Conservation (phyloP, 768 basidiomycete genomes). For the Sporobolomyces phaffii region DNA sequence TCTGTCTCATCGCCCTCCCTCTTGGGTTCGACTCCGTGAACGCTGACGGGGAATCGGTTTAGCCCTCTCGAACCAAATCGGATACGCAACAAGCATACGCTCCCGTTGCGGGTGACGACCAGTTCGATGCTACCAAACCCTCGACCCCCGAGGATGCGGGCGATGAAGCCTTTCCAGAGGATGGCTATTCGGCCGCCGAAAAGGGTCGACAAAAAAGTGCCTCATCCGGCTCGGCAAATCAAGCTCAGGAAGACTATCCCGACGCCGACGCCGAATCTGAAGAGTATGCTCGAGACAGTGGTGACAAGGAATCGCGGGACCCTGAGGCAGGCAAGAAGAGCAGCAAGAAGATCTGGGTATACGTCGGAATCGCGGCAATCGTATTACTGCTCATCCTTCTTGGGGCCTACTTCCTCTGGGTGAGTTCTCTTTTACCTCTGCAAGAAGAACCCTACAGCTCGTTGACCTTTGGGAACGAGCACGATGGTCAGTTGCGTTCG, state of each 20-base stretch:
- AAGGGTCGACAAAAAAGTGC: background rate
- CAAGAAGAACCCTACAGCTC: background rate
- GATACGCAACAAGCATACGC: background rate
- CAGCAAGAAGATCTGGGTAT: slow-evolving; percentile 10
- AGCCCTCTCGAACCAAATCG: background rate
- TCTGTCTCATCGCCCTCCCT: background rate
- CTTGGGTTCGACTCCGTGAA: background rate
- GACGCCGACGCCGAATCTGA: background rate
- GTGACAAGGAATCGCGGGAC: no score
- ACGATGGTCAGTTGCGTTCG: background rate
- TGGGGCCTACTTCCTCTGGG: background rate
- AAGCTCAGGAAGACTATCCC: background rate
- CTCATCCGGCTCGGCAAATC: background rate
- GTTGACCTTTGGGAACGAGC: no score
- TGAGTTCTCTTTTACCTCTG: no score
- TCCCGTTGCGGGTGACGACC: slow-evolving; percentile 2
- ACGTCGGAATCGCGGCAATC: background rate
- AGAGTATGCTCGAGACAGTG: background rate
- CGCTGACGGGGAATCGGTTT: background rate
- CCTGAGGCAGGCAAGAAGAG: background rate
- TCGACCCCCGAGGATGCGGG: background rate
- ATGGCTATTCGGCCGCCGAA: background rate
- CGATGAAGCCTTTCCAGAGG: background rate
- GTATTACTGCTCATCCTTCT: background rate
- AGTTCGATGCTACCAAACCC: background rate